Conservation (phyloP, 106 monocot species). For the Hemerocallis citrina region DNA sequence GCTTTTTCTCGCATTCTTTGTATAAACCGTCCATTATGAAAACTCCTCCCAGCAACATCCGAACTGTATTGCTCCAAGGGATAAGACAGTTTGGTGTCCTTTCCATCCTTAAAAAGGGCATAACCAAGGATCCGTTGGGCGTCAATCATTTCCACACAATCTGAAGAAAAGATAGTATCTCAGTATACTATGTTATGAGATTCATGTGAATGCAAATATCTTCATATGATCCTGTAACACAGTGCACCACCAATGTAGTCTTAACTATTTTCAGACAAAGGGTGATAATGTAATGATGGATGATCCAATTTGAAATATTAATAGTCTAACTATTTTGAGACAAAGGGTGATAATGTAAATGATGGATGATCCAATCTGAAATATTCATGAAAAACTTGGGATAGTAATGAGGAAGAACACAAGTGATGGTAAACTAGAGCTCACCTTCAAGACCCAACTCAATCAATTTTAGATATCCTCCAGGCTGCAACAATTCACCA, state of each 20-base stretch:
- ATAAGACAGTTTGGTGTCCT: slow-evolving; percentile 64
- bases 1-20: slow-evolving; percentile 80
- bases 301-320: too few relatives aligned
- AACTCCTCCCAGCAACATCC: slow-evolving; percentile 86
- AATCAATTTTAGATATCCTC: slow-evolving; percentile 80
- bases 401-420: background rate
- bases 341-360: background rate
- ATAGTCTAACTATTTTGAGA: too few relatives aligned
- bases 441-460: slow-evolving; percentile 90
- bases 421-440: background rate
- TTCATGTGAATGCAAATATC: background rate
- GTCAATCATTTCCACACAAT: slow-evolving; percentile 90
- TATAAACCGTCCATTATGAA: slow-evolving; percentile 89
- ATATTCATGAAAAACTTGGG: background rate
- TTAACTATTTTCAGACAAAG: background rate
- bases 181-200: background rate
- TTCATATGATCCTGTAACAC: background rate
- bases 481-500: slow-evolving; percentile 88
- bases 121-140: slow-evolving; percentile 82
- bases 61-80: slow-evolving; percentile 65
- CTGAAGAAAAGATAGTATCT: slow-evolving; percentile 31
- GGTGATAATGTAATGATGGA: background rate
- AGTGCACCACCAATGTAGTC: background rate
- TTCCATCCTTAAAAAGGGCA: slow-evolving; percentile 84
- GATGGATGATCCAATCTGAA: background rate